Conservation (phyloP, 192 early-diverging fungal genomes). For the Umbelopsis sp. region DNA sequence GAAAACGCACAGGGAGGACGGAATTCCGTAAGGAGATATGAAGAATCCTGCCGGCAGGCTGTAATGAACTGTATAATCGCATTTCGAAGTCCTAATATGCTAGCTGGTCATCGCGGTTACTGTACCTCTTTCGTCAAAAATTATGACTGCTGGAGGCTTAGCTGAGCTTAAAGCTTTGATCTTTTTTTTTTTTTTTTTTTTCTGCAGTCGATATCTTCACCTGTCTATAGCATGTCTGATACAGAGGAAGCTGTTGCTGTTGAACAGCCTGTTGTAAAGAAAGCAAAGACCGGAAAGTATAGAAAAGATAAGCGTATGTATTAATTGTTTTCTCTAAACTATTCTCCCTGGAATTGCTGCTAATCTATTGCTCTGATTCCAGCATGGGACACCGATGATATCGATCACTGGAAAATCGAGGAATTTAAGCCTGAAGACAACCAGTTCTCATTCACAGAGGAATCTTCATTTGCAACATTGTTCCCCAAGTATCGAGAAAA, state of each 20-base stretch:
- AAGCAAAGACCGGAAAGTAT: slow-evolving; percentile 51
- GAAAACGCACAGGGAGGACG: not conserved
- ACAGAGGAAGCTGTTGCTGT: slow-evolving; percentile 27
- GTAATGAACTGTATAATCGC: not conserved
- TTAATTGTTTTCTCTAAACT: not conserved
- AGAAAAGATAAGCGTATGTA: slow-evolving; percentile 55
- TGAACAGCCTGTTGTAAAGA: slow-evolving; percentile 34
- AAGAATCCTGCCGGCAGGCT: not conserved
- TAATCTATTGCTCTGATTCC: not conserved
- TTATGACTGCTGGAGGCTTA: slow-evolving; percentile 14
- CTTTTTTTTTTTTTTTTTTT: slow-evolving; percentile 11
- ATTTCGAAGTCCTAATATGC: not conserved
- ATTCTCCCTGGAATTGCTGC: not conserved
- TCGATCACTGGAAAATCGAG: slow-evolving; percentile 93
- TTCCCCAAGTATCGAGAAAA: slow-evolving; percentile 98
- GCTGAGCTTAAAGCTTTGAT: slow-evolving; percentile 10
- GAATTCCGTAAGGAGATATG: not conserved
- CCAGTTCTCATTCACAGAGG: slow-evolving; percentile 78
- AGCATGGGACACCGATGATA: slow-evolving; percentile 92
- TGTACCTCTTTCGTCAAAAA: not conserved
- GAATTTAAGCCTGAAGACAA: slow-evolving; percentile 80
- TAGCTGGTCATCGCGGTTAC: not conserved
- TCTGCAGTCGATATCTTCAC: not conserved
- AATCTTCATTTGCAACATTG: slow-evolving; percentile 94
- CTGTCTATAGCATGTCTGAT: slow-evolving; percentile 16